phyloP scores from a whole-genome alignment of 164 flowering plant species.

The Amborella trichopoda region DNA sequence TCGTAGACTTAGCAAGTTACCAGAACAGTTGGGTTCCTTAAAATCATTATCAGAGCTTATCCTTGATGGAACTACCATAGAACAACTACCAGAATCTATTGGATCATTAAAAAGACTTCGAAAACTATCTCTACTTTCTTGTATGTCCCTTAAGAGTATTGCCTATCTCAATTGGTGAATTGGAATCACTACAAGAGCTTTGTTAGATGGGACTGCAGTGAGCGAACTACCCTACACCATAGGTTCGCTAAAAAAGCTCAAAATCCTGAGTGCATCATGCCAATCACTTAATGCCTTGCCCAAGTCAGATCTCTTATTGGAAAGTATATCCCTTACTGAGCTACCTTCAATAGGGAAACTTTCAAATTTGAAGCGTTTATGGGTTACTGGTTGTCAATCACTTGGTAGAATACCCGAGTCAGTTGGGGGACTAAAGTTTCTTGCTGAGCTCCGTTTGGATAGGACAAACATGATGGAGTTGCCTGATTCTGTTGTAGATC shows the following conservation, averaged over 20 bases:
- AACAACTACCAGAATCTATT: background rate
- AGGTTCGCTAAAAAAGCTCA: background rate
- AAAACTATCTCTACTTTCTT: background rate
- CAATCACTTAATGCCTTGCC: too few species aligned
- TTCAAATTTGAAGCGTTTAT: too few species aligned
- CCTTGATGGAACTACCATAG: background rate
- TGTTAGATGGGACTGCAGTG: constrained; percentile 1
- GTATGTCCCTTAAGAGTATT: background rate
- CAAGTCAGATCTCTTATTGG: too few species aligned
- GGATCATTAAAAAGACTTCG: background rate
- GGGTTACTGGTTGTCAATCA: too few species aligned
- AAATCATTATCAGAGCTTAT: too few species aligned
- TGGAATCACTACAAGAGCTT: background rate
- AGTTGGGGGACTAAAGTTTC: background rate
- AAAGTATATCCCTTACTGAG: too few species aligned
- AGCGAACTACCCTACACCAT: background rate
- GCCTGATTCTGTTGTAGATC: background rate
- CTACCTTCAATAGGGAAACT: too few species aligned
- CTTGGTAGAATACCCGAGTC: too few species aligned
- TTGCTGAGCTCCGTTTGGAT: background rate
- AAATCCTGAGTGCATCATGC: background rate
- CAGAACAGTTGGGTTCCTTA: too few species aligned
- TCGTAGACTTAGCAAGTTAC: too few species aligned
- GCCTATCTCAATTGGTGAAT: constrained; percentile 1
- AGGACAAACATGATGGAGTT: background rate